Evolutionary conservation across 1,284 basidiomycete genomes (phyloP).

Genomic region (Trichosporon inkin): DNA sequence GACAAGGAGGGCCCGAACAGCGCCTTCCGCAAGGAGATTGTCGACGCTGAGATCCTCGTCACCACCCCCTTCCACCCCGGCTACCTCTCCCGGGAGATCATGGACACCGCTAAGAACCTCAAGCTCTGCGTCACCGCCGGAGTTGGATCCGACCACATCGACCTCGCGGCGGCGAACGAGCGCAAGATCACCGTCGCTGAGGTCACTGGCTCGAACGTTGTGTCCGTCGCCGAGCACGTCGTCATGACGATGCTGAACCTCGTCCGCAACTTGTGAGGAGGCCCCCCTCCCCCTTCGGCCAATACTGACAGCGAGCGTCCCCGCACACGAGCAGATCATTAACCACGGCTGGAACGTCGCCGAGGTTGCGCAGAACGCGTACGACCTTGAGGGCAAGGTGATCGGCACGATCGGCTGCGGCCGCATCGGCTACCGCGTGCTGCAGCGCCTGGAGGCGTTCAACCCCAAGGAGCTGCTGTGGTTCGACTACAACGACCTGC

Average conservation of each 20-base stretch:
- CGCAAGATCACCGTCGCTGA: constrained; percentile 76
- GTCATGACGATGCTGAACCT: constrained; percentile 77
- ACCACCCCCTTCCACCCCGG: constrained; percentile 87
- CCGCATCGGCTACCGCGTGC: constrained; percentile 81
- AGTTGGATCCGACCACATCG: constrained; percentile 86
- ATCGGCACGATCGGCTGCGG: constrained; percentile 84
- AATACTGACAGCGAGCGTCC: constrained; percentile 31
- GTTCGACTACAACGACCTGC: constrained; percentile 83
- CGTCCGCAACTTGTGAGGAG: constrained; percentile 69
- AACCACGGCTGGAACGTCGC: constrained; percentile 82
- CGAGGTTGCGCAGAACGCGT: constrained; percentile 71
- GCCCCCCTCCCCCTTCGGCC: too few species aligned
- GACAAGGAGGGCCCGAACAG: constrained; percentile 84
- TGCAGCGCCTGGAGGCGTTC: constrained; percentile 82
- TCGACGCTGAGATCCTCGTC: constrained; percentile 55
- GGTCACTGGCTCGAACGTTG: constrained; percentile 78
- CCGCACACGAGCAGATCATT: constrained; percentile 66
- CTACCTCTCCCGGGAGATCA: constrained; percentile 76
- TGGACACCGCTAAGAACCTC: constrained; percentile 79
- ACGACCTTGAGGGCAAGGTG: constrained; percentile 85
- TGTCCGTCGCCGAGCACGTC: constrained; percentile 78
- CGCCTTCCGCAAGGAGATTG: constrained; percentile 57
- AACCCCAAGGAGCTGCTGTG: constrained; percentile 87
- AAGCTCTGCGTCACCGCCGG: constrained; percentile 91
- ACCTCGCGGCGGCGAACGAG: constrained; percentile 82